Evolutionary conservation across 805 yeast genomes (phyloP), one percentile per base, ranked within the genome.

Genomic region (Zygotorulaspora florentina): DNA sequence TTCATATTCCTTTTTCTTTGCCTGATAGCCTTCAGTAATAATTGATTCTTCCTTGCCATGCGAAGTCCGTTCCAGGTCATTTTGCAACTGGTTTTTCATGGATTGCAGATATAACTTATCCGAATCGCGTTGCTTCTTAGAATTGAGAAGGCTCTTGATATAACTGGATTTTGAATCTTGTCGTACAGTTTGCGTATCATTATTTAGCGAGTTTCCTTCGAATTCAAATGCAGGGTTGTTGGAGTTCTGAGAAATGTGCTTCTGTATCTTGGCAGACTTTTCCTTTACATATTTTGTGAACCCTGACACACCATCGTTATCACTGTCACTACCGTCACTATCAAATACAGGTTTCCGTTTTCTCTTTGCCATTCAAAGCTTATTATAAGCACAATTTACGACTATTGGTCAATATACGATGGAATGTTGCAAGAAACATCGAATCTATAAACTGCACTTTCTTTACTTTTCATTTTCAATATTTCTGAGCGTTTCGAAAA

Each of bases 1-100:
- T 29, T 58, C 59, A 17, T 62, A 45, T 37, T 60, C 68, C 31
- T 63, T 62, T 50, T 68, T 69, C 43, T 67, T 67, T 34, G 59
- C 59, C 52, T 69, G 68, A 54, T 79, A 81, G 0, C 74, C 72
- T 1, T 67, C 58, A 1, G 81, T 73, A 8, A 77, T 74, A 61
- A 78, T 80, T 20, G 61, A 69, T 39, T 74, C 76, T 39, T 67
- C 71, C 15, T 61, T 73, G 3, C 57, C 62, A 39, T 53, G 65
- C 26, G 60, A 61, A 31, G 67, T 71, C 3, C 71, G 72, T 46
- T 74, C 78, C 16, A 58, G 45, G 27, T 67, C 67, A 8, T 74
- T 51, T 45, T 72, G 75, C 34, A 65, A 57, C 33, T 66, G 70
- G 8, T 63, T 50, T 39, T 64, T 66, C 17, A 68, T 52, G 20